These are phyloP conservation scores for Letharia columbiana DNA, from an alignment of 495 filamentous ascomycete genomes.

Conservation along the genomic window DNA sequence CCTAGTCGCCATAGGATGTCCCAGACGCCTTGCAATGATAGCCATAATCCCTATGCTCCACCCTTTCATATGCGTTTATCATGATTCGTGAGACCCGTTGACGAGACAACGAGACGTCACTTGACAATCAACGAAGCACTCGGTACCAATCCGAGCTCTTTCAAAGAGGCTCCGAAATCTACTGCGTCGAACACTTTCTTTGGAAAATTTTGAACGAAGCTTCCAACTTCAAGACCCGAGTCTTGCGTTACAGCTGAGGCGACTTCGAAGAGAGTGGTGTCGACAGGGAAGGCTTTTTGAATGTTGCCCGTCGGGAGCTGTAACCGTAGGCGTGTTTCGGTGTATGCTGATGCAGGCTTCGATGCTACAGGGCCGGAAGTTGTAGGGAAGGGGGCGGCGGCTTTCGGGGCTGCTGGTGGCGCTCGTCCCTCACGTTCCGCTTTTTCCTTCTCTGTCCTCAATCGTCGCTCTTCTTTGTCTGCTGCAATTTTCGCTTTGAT, in stretches of 20 bases:
- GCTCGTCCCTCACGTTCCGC: constrained; percentile 70
- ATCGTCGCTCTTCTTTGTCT: constrained; percentile 74
- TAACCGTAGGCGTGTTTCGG: constrained; percentile 72
- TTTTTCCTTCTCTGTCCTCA: constrained; percentile 74
- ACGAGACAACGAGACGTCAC: constrained; percentile 1
- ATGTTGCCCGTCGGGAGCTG: constrained; percentile 66
- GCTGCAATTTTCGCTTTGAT: constrained; percentile 89
- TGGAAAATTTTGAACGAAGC: constrained; percentile 80
- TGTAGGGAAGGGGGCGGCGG: constrained; percentile 34
- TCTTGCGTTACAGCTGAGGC: constrained; percentile 61
- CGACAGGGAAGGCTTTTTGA: constrained; percentile 72
- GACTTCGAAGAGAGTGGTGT: constrained; percentile 91
- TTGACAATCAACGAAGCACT: constrained; percentile 69
- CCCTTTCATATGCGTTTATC: not conserved
- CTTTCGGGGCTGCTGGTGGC: constrained; percentile 38
- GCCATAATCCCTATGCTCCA: not conserved
- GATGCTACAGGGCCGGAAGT: constrained; percentile 38
- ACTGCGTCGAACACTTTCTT: constrained; percentile 68
- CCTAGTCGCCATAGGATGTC: not conserved
- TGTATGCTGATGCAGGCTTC: constrained; percentile 57
- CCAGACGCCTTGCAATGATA: constrained; percentile 12
- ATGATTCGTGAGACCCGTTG: constrained; percentile 1
- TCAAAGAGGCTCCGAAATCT: constrained; percentile 84
- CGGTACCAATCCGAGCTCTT: constrained; percentile 83
- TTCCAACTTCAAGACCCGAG: constrained; percentile 53